Conservation (phyloP, 2,329 filamentous ascomycete species). For the Stagonosporopsis chrysanthemi region DNA sequence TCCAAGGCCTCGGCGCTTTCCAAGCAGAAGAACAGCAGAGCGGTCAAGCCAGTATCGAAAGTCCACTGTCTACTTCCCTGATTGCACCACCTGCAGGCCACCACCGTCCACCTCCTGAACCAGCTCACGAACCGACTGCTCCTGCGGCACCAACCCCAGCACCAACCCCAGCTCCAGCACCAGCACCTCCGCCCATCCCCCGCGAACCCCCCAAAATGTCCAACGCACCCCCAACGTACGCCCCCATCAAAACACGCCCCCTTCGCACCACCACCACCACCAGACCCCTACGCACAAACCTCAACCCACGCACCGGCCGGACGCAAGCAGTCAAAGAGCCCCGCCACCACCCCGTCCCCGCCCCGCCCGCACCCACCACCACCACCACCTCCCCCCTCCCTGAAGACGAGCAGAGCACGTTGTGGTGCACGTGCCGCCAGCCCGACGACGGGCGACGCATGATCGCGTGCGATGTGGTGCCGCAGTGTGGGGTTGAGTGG, state of each 20-base stretch:
- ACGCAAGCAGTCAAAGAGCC: background rate
- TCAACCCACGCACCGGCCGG: background rate
- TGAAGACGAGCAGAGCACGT: background rate
- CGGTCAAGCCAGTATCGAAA: too few relatives aligned
- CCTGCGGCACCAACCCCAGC: too few relatives aligned
- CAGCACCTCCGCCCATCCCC: background rate
- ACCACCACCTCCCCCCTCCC: background rate
- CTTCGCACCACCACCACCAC: background rate
- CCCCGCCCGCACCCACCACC: background rate
- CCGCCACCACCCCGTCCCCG: too few relatives aligned
- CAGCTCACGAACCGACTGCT: too few relatives aligned
- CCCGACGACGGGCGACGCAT: background rate
- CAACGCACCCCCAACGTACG: background rate
- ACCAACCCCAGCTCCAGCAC: too few relatives aligned
- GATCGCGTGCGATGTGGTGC: background rate
- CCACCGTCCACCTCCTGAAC: too few relatives aligned
- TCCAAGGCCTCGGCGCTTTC: too few relatives aligned
- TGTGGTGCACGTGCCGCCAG: background rate
- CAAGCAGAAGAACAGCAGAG: too few relatives aligned
- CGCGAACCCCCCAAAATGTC: background rate
- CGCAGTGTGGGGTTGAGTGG: background rate
- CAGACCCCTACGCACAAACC: background rate
- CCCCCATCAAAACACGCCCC: background rate
- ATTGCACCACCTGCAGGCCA: too few relatives aligned
- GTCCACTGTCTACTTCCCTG: too few relatives aligned